These are phyloP conservation scores for Polytrichum commune DNA, from an alignment of 225 moss, liverwort and hornwort species.

Conservation along the genomic window DNA sequence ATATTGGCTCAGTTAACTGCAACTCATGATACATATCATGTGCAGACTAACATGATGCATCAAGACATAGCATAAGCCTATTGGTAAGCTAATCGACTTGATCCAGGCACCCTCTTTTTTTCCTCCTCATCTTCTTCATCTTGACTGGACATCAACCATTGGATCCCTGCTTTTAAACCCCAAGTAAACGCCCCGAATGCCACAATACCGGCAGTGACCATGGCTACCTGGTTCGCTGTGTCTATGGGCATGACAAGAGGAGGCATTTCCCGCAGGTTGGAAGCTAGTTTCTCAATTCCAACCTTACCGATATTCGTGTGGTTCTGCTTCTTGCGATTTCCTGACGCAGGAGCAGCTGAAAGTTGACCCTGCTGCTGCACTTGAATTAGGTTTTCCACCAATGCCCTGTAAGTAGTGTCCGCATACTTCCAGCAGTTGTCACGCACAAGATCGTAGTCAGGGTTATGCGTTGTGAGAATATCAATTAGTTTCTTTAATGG, in stretches of 20 bases:
- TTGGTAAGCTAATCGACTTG: too few species aligned
- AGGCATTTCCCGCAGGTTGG: background rate
- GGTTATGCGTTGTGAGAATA: background rate
- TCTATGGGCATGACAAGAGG: conserved; percentile 3
- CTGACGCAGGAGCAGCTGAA: background rate
- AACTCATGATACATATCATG: background rate
- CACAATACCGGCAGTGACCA: background rate
- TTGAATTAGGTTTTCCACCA: background rate
- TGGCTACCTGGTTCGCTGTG: background rate
- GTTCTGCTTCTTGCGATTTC: too few species aligned
- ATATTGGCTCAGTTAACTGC: background rate
- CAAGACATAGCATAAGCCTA: background rate
- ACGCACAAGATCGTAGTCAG: conserved; percentile 4
- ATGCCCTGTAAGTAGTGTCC: background rate
- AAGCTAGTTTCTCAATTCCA: background rate
- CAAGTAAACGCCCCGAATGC: background rate
- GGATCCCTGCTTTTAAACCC: background rate
- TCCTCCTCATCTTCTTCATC: background rate
- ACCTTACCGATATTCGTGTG: too few species aligned
- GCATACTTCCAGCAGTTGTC: conserved; percentile 6
- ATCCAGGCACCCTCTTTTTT: background rate
- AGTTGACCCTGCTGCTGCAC: background rate
- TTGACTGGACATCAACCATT: background rate
- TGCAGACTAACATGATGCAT: background rate
- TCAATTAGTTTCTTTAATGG: background rate